Evolutionary conservation across 805 yeast species (phyloP), one percentile per base, ranked within the genome.

Genomic region (Wilhelminamyces savonicus): DNA sequence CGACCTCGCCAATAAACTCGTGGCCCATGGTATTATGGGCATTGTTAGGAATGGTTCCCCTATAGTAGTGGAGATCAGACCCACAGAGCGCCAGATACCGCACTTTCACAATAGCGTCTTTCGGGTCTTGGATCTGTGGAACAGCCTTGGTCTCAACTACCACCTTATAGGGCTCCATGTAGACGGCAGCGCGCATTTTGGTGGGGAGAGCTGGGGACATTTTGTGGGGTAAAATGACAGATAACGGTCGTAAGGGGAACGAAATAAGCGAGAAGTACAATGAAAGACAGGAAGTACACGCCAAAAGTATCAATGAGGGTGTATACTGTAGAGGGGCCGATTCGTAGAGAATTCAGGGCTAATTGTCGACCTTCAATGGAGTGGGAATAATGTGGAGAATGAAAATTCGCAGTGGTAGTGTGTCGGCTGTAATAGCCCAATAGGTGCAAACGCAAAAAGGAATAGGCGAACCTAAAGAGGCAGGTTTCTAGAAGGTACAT

Each of bases 41-140:
- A n/a, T n/a, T n/a, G n/a, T n/a, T n/a, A n/a, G n/a, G n/a, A 13
- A 70, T 62, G 31, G 47, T 39, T n/a, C 77, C 78, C n/a, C 78
- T 48, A 41, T 68, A 72, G 24, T 66, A 59, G 46, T 73, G 78
- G 31, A 73, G 54, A 40, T 73, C 78, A 5, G 76, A 65, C 2
- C 78, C 78, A 45, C 78, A 73, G 12, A 73, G 48, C 3, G 74
- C 76, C 2, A 75, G 62, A 32, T 54, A 66, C 29, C 53, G 54
- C 19, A 67, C 71, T 37, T 66, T 69, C 29, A 73, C 52, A 23
- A 72, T 65, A n/a, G 65, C 64, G 36, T 72, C 76, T 1, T 54
- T 51, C 2, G 62, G 55, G 2, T 39, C 39, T 16, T 47, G 35
- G 14, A 73, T 43, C 16, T 34, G 29, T 7, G 78, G 78, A 9